Base-by-base conservation (phyloP, 495 filamentous ascomycete genomes). In the Cudoniella acicularis region DNA sequence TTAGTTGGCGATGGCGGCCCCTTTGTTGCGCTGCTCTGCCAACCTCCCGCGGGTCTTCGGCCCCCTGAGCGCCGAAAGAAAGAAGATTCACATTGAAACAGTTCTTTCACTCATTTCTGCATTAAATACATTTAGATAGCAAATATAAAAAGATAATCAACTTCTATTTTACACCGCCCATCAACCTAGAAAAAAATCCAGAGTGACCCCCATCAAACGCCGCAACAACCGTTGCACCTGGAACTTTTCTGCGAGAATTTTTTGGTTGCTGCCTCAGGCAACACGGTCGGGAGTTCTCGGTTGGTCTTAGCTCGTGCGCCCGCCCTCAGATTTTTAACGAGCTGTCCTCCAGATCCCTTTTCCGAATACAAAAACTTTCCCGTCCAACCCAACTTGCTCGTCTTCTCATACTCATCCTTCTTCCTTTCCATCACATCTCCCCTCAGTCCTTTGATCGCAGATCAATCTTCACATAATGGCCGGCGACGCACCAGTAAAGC, bases 401-500 rank as follows among this genome's bases (percentile, higher is more conserved):
- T 60, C 56, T 42, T 54, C 59, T 27, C 45, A 23, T 57, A 47
- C 56, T 61, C 59, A 54, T 60, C 52, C 63, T 53, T 61, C 20
- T 47, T 63, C 47, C 23, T 62, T 51, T 48, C 40, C 45, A 57
- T 52, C 55, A 49, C 60, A 64, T 67, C 67, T 71, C 64, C 68
- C 63, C 64, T 64, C 69, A 59, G 57, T 71, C 64, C 62, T 72
- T 65, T 69, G 61, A 60, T 61, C 69, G 54, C 50, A 49, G 60
- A 65, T 73, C 67, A 72, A 74, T 73, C 49, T 49, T 61, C 65
- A 74, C 70, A 70, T 71, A 75, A 73, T 77, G 73, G 71, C 71
- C 67, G 74, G 71, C 70, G 69, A 75, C 64, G 64, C 73, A 46
- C 67, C 59, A 61, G 71, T 73, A 72, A 90, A 89, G 62, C 90